These are phyloP conservation scores for Desmodesmus armatus DNA, from an alignment of 139 green algal genomes.

Conservation along the genomic window DNA sequence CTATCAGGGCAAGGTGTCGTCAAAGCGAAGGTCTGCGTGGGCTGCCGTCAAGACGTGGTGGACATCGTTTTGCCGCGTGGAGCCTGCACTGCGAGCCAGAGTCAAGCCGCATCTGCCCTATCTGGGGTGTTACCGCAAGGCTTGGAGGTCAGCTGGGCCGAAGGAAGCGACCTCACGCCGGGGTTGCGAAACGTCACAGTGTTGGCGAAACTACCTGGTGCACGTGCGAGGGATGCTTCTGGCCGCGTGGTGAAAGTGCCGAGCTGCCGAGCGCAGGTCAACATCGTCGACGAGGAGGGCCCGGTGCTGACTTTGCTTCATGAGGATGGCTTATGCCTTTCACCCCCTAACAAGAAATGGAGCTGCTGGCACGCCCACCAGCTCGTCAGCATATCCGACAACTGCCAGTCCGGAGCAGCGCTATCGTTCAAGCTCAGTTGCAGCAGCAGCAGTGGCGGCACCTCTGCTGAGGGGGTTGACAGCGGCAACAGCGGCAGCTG, in stretches of 20 bases:
- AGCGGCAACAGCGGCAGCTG: background rate
- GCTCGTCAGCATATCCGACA: slow-evolving; percentile 14
- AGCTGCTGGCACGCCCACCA: slow-evolving; percentile 6
- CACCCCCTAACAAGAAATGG: background rate
- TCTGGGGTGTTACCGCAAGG: background rate
- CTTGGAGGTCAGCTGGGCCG: background rate
- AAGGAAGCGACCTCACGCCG: too few relatives aligned
- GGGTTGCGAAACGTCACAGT: background rate
- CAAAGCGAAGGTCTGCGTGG: slow-evolving; percentile 10
- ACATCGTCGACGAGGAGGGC: background rate
- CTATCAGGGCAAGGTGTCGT: slow-evolving; percentile 5
- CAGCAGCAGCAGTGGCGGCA: too few relatives aligned
- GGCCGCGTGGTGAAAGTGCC: too few relatives aligned
- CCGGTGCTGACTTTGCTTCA: background rate
- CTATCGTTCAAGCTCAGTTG: slow-evolving; percentile 17
- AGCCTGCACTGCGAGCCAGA: background rate
- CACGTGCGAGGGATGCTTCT: too few relatives aligned
- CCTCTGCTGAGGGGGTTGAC: too few relatives aligned
- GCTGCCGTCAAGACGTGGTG: background rate
- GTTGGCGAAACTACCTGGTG: background rate
- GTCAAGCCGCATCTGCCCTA: background rate
- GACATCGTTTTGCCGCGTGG: background rate
- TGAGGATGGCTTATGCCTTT: background rate
- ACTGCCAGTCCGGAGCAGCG: slow-evolving; percentile 1
- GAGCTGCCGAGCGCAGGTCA: slow-evolving; percentile 10